Evolutionary conservation across 306 rosid species (phyloP).

Genomic region (Quercus alba): DNA sequence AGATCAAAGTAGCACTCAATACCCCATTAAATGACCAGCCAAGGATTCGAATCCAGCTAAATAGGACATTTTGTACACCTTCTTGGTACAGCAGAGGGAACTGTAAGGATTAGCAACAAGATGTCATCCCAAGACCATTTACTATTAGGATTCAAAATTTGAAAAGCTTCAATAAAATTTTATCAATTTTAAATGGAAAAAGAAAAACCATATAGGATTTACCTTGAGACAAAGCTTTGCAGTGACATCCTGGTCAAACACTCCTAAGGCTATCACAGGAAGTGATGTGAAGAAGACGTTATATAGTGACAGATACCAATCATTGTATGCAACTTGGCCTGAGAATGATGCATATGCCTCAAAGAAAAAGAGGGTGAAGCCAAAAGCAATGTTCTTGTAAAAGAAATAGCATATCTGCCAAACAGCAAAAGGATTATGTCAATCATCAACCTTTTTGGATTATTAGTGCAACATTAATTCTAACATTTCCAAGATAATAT

Average conservation of each 20-base stretch:
- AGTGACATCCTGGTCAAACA: conserved; percentile 90
- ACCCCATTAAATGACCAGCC: conserved; percentile 82
- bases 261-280: conserved; percentile 97
- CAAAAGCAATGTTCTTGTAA: conserved; percentile 89
- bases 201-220: conserved; percentile 3
- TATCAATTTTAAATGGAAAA: not conserved
- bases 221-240: conserved; percentile 81
- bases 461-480: not conserved
- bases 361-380: conserved; percentile 85
- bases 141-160: not conserved
- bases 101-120: conserved; percentile 38
- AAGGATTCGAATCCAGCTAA: conserved; percentile 77
- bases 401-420: conserved; percentile 95
- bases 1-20: conserved; percentile 52
- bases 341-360: conserved; percentile 84
- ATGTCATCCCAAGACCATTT: not conserved
- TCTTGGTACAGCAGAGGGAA: conserved; percentile 93
- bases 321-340: conserved; percentile 80
- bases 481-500: conserved; percentile 9
- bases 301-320: conserved; percentile 80
- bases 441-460: not conserved
- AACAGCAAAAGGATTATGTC: conserved; percentile 26
- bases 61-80: conserved; percentile 81
- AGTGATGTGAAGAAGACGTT: conserved; percentile 98
- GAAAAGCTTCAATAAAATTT: not conserved